phyloP scores from a whole-genome alignment of 164 flowering plant genomes.

The Nymphaea thermarum region DNA sequence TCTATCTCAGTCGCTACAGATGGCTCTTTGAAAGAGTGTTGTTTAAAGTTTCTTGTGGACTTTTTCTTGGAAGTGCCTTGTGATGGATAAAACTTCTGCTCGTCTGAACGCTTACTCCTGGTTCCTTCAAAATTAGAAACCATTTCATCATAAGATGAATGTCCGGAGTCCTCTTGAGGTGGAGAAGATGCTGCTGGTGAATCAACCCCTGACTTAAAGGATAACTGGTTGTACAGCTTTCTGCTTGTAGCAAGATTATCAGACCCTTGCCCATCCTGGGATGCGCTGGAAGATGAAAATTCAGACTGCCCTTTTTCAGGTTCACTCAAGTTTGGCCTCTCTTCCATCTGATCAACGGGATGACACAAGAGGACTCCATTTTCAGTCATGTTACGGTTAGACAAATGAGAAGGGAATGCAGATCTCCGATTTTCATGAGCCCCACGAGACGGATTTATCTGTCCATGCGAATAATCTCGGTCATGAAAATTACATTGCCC shows the following conservation, averaged over 20 bases:
- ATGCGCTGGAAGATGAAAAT: constrained; percentile 20
- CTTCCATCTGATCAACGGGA: constrained; percentile 4
- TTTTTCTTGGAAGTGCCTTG: constrained; percentile 10
- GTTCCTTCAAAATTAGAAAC: constrained; percentile 16
- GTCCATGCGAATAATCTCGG: neutral
- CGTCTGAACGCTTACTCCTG: constrained; percentile 21
- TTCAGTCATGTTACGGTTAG: neutral
- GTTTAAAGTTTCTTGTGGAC: constrained; percentile 1
- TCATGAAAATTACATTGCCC: neutral
- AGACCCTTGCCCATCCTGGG: constrained; percentile 25
- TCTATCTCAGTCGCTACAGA: constrained; percentile 36
- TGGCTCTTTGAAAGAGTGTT: constrained; percentile 25
- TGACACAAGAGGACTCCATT: neutral
- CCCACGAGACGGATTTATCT: neutral
- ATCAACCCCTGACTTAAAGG: constrained; percentile 7
- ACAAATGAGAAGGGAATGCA: neutral
- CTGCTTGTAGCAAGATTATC: neutral
- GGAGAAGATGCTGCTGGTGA: constrained; percentile 25
- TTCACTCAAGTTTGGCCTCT: constrained; percentile 15
- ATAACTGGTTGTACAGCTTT: constrained; percentile 7
- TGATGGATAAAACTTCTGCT: constrained; percentile 17
- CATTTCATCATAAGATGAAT: constrained; percentile 15
- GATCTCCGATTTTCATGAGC: neutral
- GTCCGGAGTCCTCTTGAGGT: constrained; percentile 21
- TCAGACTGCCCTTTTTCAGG: constrained; percentile 17